phyloP scores from a whole-genome alignment of 2,329 filamentous ascomycete species.

The Dothidotthia symphoricarpi region DNA sequence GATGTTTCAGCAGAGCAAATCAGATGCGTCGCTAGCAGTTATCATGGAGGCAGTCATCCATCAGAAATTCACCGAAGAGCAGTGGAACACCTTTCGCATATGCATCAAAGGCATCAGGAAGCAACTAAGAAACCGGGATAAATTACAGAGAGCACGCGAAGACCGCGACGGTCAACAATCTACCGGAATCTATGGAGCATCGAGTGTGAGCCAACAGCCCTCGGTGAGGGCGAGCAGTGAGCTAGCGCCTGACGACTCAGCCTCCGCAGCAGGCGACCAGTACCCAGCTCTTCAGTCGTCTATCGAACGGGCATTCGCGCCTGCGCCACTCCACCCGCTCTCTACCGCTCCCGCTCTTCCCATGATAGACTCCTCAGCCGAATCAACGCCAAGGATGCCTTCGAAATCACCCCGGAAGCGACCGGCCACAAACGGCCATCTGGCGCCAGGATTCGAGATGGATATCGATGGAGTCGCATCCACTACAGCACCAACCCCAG shows the following conservation, averaged over 20 bases:
- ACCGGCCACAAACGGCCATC: constrained; percentile 20
- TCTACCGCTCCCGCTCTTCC: constrained; percentile 30
- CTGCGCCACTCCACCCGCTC: constrained; percentile 25
- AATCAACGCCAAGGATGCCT: constrained; percentile 25
- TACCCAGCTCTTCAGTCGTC: constrained; percentile 19
- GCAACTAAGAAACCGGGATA: constrained; percentile 33
- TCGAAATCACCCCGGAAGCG: constrained; percentile 38
- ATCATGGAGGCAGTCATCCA: constrained; percentile 47
- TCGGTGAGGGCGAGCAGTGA: constrained; percentile 29
- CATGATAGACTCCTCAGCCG: constrained; percentile 23
- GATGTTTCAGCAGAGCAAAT: constrained; percentile 44
- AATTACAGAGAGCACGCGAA: constrained; percentile 20
- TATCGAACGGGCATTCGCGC: constrained; percentile 10
- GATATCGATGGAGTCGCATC: constrained; percentile 27
- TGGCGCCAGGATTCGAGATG: constrained; percentile 16
- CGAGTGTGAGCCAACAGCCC: constrained; percentile 16
- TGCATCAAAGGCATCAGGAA: constrained; percentile 47
- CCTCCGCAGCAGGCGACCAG: constrained; percentile 21
- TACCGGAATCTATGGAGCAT: constrained; percentile 35
- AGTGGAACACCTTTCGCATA: constrained; percentile 44
- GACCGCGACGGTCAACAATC: constrained; percentile 15
- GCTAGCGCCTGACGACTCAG: constrained; percentile 24
- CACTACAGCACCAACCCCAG: constrained; percentile 27
- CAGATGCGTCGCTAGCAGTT: constrained; percentile 37
- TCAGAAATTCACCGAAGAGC: constrained; percentile 40